Evolutionary conservation across 805 yeast species (phyloP), one percentile per base, ranked within the genome.

Genomic region (Schizosaccharomyces japonicus): DNA sequence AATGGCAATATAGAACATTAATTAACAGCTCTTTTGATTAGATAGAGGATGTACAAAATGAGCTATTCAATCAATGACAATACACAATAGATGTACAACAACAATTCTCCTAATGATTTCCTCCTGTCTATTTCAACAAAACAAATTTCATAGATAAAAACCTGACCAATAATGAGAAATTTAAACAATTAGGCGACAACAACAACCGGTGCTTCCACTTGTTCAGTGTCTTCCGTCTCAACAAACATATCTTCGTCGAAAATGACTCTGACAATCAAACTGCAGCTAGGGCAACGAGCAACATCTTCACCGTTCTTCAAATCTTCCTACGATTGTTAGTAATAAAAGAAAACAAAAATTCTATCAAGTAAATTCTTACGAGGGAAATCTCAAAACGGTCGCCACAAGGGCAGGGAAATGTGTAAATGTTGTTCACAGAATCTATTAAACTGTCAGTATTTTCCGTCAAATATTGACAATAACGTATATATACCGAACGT

Each of bases 391-490:
- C 93, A 63, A 90, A 90, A 57, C 76, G 70, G 61, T 90, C 98
- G 7, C 98, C 98, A 62, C 98, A 90, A 1, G 98, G 98, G 67
- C 98, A 90, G 3, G 98, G 98, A 57, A 85, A 87, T 47, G 83
- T 79, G 63, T 85, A 82, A 25, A 82, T 63, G 60, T 80, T 84
- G 11, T 80, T 74, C n/a, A 66, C 67, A 2, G 85, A 74, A 60
- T 90, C 42, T 36, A 19, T 4, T 19, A 6, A 32, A 32, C 19
- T 11, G 36, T 21, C n/a, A 15, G n/a, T 32, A 5, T 5, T 10
- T 15, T 3, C 3, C 36, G 6, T 13, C 19, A 3, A 13, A 29
- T 29, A 8, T 13, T 8, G 13, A 7, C 13, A 8, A 8, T 29
- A 29, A 29, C 32, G 13, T 8, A 29, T 29, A 36, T 27, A 15